phyloP scores from a whole-genome alignment of 2,329 filamentous ascomycete species.

The Fonsecaea pedrosoi region DNA sequence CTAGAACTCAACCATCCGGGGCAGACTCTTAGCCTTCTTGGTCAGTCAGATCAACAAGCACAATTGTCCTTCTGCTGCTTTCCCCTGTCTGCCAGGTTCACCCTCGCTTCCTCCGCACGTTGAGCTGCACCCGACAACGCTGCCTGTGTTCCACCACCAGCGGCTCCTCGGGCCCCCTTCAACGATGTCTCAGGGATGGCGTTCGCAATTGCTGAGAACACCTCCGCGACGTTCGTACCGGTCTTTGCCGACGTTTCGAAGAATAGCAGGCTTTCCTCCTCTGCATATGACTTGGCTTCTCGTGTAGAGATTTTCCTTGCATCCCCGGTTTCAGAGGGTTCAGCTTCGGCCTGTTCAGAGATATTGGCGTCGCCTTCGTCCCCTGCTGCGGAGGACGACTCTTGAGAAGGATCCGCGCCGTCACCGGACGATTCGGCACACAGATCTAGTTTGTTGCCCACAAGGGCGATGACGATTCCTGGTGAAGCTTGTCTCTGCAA shows the following conservation, averaged over 20 bases:
- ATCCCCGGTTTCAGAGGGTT: constrained; percentile 70
- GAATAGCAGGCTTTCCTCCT: constrained; percentile 92
- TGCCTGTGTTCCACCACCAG: constrained; percentile 63
- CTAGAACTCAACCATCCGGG: background rate
- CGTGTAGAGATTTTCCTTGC: constrained; percentile 88
- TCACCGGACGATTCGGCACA: constrained; percentile 65
- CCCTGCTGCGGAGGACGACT: constrained; percentile 48
- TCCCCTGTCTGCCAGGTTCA: constrained; percentile 78
- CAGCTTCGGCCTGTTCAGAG: constrained; percentile 54
- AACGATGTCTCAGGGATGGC: constrained; percentile 96
- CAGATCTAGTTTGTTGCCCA: constrained; percentile 96
- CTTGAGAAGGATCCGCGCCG: constrained; percentile 40
- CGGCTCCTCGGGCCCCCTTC: constrained; percentile 70
- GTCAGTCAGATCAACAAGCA: constrained; percentile 68
- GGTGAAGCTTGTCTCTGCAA: constrained; percentile 94
- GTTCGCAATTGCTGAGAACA: constrained; percentile 98
- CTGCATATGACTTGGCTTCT: constrained; percentile 90
- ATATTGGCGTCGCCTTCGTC: constrained; percentile 40
- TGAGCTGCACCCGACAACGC: constrained; percentile 61
- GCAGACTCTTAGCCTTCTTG: background rate
- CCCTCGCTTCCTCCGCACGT: constrained; percentile 64
- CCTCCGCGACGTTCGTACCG: constrained; percentile 89
- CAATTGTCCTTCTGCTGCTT: constrained; percentile 85
- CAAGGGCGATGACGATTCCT: constrained; percentile 94
- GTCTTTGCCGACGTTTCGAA: constrained; percentile 99